Conservation (phyloP, 2,329 filamentous ascomycete species). For the Colletotrichum orbiculare region DNA sequence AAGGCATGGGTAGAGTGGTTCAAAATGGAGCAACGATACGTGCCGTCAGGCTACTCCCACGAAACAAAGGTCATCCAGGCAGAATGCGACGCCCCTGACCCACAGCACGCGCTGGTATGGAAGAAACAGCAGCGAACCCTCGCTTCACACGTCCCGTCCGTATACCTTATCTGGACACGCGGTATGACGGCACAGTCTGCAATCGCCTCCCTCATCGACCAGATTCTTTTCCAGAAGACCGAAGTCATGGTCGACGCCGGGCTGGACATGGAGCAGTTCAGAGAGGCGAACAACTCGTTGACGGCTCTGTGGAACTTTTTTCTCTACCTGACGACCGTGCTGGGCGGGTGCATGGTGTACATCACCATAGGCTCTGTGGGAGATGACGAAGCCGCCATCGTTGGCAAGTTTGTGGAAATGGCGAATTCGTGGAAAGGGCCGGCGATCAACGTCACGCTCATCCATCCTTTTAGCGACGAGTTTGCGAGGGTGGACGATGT, state of each 20-base stretch:
- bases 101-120: constrained; percentile 43
- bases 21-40: constrained; percentile 41
- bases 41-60: constrained; percentile 39
- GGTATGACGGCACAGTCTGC: constrained; percentile 44
- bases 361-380: constrained; percentile 43
- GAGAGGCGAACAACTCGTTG: constrained; percentile 37
- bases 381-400: constrained; percentile 41
- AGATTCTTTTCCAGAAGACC: constrained; percentile 42
- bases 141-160: constrained; percentile 38
- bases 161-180: constrained; percentile 43
- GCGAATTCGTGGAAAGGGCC: constrained; percentile 41
- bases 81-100: constrained; percentile 44
- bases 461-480: constrained; percentile 42
- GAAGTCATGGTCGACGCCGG: constrained; percentile 37
- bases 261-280: constrained; percentile 39
- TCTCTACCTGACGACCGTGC: constrained; percentile 32
- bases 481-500: constrained; percentile 39
- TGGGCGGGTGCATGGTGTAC: constrained; percentile 42
- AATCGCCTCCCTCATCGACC: constrained; percentile 41
- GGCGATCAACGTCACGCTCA: constrained; percentile 41
- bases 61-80: constrained; percentile 40
- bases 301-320: constrained; percentile 41
- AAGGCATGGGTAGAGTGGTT: constrained; percentile 43
- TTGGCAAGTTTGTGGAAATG: constrained; percentile 40
- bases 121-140: constrained; percentile 39